Percentiles rank a stretch among this genome's conserved stretches.
phyloP scores from a whole-genome alignment of 495 filamentous ascomycete species.

The Copromyces sp. region DNA sequence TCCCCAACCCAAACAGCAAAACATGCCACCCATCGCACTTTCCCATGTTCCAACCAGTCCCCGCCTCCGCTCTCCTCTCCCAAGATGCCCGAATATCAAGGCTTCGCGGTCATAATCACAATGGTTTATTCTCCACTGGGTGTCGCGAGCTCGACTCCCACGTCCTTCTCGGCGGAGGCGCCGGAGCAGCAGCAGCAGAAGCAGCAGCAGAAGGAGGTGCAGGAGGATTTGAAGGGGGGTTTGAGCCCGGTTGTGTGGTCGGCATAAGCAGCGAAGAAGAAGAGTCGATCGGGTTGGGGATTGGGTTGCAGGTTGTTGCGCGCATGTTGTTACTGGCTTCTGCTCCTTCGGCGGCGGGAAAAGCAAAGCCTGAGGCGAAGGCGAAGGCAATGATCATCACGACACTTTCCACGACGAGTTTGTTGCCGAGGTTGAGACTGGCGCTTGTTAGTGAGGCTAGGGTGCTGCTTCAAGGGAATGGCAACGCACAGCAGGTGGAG shows the following conservation, averaged over 20 bases:
- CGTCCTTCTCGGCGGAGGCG: constrained; percentile 23
- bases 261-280: constrained; percentile 40
- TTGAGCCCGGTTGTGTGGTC: constrained; percentile 37
- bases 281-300: constrained; percentile 28
- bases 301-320: constrained; percentile 9
- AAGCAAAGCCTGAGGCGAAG: background rate
- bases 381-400: constrained; percentile 26
- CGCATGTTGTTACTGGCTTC: background rate
- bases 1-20: background rate
- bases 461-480: constrained; percentile 2
- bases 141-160: constrained; percentile 36
- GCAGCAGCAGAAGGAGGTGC: background rate
- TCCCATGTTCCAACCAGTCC: background rate
- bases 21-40: background rate
- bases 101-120: constrained; percentile 3
- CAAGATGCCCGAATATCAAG: background rate
- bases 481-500: background rate
- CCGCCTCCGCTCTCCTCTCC: background rate
- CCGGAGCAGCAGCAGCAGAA: no score
- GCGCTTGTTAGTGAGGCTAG: constrained; percentile 20
- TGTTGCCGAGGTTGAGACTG: constrained; percentile 26
- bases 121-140: constrained; percentile 22
- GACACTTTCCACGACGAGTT: constrained; percentile 16
- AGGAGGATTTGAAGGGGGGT: constrained; percentile 12
- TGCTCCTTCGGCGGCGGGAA: background rate